These are phyloP conservation scores for Cytospora paraplurivora DNA, from an alignment of 2,329 filamentous ascomycete species.

Conservation along the genomic window DNA sequence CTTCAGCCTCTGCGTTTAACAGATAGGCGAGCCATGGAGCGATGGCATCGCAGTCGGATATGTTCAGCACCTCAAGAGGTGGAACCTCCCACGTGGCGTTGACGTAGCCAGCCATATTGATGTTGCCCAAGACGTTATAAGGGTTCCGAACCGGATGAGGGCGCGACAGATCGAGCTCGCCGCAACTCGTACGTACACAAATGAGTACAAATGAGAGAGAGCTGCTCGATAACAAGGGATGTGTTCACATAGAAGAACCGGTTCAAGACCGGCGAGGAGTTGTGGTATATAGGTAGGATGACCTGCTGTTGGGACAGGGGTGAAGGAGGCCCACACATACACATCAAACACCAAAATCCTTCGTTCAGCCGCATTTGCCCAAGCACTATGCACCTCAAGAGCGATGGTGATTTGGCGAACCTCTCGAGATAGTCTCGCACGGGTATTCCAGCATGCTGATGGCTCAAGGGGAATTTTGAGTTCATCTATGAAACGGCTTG, in stretches of 20 bases:
- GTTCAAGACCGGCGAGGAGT: not conserved
- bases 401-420: too few species aligned
- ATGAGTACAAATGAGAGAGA: not conserved
- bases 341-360: too few species aligned
- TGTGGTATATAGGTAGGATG: not conserved
- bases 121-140: too few species aligned
- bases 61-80: not conserved
- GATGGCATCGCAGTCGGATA: not conserved
- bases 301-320: not conserved
- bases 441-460: not conserved
- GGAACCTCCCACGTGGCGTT: constrained; percentile 16
- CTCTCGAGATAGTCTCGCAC: not conserved
- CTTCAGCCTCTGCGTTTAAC: accelerated
- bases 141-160: not conserved
- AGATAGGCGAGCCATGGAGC: not conserved
- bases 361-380: too few species aligned
- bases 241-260: not conserved
- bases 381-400: too few species aligned
- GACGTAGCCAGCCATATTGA: constrained; percentile 4
- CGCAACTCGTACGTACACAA: not conserved
- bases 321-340: not conserved
- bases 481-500: not conserved
- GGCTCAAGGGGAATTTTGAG: not conserved
- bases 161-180: not conserved
- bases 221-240: not conserved